A percentile compares a stretch with the other conserved stretches of the same genome.
phyloP scores from a whole-genome alignment of 257 asterid genomes.

The Lycium ferocissimum region DNA sequence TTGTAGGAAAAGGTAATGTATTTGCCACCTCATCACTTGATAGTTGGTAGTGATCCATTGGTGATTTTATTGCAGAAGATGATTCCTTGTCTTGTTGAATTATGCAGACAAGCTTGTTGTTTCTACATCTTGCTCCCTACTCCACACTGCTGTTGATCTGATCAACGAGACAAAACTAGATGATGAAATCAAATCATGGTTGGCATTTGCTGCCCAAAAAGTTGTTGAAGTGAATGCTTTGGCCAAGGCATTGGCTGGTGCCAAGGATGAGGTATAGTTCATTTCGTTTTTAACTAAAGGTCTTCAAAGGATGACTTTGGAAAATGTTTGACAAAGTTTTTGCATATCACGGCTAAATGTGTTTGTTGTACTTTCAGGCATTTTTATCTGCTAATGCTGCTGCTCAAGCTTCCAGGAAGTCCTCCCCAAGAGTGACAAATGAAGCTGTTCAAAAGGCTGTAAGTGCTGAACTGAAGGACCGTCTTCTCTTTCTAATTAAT shows the following conservation, averaged over 20 bases:
- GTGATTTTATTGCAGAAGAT: constrained; percentile 13
- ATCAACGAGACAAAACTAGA: constrained; percentile 88
- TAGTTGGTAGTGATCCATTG: constrained; percentile 13
- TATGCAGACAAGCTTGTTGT: constrained; percentile 88
- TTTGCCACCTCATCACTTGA: background rate
- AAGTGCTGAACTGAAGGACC: constrained; percentile 46
- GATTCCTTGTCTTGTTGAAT: background rate
- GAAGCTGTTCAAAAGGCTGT: constrained; percentile 98
- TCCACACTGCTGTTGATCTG: constrained; percentile 97
- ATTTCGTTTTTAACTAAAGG: background rate
- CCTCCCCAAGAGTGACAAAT: constrained; percentile 90
- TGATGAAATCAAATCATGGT: constrained; percentile 90
- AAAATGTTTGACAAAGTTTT: background rate
- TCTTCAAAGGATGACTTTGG: background rate
- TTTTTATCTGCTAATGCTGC: constrained; percentile 83
- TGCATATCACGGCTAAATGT: background rate
- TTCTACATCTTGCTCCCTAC: constrained; percentile 88
- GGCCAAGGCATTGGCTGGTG: constrained; percentile 90
- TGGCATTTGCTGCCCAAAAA: constrained; percentile 97
- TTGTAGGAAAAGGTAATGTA: constrained; percentile 84
- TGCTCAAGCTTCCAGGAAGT: constrained; percentile 95
- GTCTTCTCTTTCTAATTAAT: background rate
- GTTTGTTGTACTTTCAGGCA: constrained; percentile 51
- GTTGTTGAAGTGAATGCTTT: constrained; percentile 91
- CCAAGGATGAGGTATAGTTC: constrained; percentile 74